Evolutionary conservation across 2,329 filamentous ascomycete genomes (phyloP).

Genomic region (Stachybotrys chlorohalonatus): DNA sequence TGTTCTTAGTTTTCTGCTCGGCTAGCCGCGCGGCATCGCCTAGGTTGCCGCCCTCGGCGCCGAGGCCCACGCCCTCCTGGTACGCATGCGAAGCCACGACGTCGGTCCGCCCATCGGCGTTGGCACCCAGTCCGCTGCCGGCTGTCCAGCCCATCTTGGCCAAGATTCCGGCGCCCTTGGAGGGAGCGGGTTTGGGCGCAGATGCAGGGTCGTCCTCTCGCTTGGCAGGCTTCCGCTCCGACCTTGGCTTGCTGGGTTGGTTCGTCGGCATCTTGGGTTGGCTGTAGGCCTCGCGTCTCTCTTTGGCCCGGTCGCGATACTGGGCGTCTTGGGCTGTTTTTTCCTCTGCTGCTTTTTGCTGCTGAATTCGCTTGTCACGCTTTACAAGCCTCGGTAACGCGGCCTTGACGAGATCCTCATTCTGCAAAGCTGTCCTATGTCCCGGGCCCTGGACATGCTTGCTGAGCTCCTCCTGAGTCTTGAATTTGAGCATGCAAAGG

Average conservation of each 20-base stretch:
- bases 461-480: slow-evolving; percentile 30
- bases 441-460: slow-evolving; percentile 33
- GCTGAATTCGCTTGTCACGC: slow-evolving; percentile 25
- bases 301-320: slow-evolving; percentile 60
- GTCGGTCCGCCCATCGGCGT: slow-evolving; percentile 52
- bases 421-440: slow-evolving; percentile 29
- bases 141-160: slow-evolving; percentile 66
- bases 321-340: slow-evolving; percentile 19
- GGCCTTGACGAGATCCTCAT: slow-evolving; percentile 38
- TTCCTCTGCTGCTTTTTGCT: slow-evolving; percentile 15
- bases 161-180: slow-evolving; percentile 58
- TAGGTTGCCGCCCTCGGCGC: slow-evolving; percentile 59
- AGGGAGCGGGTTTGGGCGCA: slow-evolving; percentile 26
- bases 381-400: slow-evolving; percentile 30
- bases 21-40: slow-evolving; percentile 60
- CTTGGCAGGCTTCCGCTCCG: slow-evolving; percentile 11
- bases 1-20: slow-evolving; percentile 49
- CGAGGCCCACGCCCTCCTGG: slow-evolving; percentile 58
- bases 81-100: slow-evolving; percentile 58
- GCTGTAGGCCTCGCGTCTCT: slow-evolving; percentile 53
- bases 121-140: slow-evolving; percentile 55
- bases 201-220: slow-evolving; percentile 10
- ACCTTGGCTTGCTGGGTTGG: slow-evolving; percentile 25
- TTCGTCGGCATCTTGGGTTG: slow-evolving; percentile 46
- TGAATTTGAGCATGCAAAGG: slow-evolving; percentile 38